phyloP scores from a whole-genome alignment of 176 grass and related monocot species.

The Oropetium thomaeum region DNA sequence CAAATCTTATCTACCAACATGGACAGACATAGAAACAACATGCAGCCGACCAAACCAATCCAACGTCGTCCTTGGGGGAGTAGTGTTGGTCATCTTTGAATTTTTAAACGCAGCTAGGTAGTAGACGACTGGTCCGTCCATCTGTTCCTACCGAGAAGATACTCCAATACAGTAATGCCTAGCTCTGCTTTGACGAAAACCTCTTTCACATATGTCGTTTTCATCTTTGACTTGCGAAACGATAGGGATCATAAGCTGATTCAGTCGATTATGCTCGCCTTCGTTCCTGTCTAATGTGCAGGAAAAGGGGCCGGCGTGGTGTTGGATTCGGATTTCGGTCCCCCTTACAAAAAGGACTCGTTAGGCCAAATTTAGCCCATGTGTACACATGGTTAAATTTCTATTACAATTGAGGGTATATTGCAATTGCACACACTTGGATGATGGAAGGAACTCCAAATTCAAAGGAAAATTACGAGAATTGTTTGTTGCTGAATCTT shows the following conservation, averaged over 20 bases:
- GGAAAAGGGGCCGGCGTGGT: not conserved
- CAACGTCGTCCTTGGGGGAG: not conserved
- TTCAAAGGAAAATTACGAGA: no score
- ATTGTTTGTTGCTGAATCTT: no score
- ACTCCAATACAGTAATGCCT: not conserved
- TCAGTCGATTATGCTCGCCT: not conserved
- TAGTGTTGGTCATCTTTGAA: not conserved
- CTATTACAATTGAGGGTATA: no score
- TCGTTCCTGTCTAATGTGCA: not conserved
- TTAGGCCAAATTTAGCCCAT: no score
- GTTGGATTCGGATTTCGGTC: not conserved
- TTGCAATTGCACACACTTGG: no score
- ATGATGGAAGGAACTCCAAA: no score
- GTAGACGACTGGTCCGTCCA: not conserved
- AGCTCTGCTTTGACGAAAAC: not conserved
- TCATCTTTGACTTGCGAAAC: not conserved
- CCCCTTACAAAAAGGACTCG: no score
- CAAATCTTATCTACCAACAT: not conserved
- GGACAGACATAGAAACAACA: not conserved
- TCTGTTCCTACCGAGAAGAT: no score
- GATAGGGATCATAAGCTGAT: not conserved
- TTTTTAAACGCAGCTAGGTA: not conserved
- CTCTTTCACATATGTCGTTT: not conserved
- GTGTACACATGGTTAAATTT: no score
- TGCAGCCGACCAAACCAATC: not conserved